Percentiles rank a stretch among this genome's conserved stretches.
phyloP scores from a whole-genome alignment of 2,329 filamentous ascomycete species.

The Exophiala calicioides region DNA sequence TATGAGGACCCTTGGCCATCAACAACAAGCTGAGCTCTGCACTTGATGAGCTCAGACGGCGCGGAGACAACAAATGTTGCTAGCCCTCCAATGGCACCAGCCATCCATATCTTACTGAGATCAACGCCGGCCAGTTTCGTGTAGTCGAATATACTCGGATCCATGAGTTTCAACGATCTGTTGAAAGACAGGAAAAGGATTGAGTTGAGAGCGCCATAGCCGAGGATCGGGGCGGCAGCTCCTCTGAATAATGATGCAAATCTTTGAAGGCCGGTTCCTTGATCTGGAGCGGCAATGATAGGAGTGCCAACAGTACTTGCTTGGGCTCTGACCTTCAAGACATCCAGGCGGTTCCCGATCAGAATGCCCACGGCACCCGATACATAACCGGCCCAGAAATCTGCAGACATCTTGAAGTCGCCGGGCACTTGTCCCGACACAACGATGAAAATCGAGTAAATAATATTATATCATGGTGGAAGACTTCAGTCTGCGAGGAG shows the following conservation, averaged over 20 bases:
- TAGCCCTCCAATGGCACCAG: slow-evolving; percentile 78
- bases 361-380: slow-evolving; percentile 84
- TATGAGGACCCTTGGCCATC: slow-evolving; percentile 57
- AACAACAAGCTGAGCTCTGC: slow-evolving; percentile 71
- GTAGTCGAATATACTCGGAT: slow-evolving; percentile 44
- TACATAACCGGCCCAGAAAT: slow-evolving; percentile 92
- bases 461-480: slow-evolving; percentile 9
- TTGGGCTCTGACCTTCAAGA: slow-evolving; percentile 80
- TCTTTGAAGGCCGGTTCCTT: slow-evolving; percentile 8
- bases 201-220: slow-evolving; percentile 88
- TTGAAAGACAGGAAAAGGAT: slow-evolving; percentile 91
- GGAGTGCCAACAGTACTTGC: slow-evolving; percentile 47
- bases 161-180: slow-evolving; percentile 68
- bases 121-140: slow-evolving; percentile 48
- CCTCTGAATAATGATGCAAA: slow-evolving; percentile 50
- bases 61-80: slow-evolving; percentile 84
- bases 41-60: slow-evolving; percentile 89
- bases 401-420: slow-evolving; percentile 66
- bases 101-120: slow-evolving; percentile 71
- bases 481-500: too few relatives aligned
- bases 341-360: slow-evolving; percentile 82
- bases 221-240: slow-evolving; percentile 79
- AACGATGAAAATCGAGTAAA: not conserved
- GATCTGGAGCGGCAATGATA: not conserved
- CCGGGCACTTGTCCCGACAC: not conserved